Conservation (phyloP, 768 basidiomycete species). For the Neoboletus magnificus region DNA sequence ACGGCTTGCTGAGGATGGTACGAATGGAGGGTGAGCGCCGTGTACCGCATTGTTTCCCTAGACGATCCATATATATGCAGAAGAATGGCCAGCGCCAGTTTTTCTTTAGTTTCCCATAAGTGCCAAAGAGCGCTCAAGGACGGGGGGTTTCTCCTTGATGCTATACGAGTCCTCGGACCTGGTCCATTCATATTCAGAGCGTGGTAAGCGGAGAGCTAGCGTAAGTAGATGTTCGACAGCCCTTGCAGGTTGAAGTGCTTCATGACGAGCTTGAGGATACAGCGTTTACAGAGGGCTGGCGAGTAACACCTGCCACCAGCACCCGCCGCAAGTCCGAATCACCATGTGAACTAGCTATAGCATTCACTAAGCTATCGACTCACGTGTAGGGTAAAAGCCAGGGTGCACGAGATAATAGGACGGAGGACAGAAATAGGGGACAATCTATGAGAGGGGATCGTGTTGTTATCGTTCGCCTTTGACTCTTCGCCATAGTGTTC, state of each 20-base stretch:
- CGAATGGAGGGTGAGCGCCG: no score
- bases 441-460: no score
- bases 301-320: not conserved
- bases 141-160: not conserved
- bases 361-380: no score
- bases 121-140: not conserved
- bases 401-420: no score
- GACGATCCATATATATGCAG: not conserved
- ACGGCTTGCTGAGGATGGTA: not conserved
- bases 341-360: not conserved
- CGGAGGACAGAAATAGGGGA: no score
- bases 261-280: not conserved
- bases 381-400: no score
- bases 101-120: not conserved
- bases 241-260: not conserved
- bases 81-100: not conserved
- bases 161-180: not conserved
- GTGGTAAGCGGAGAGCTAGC: no score
- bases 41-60: not conserved
- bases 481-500: no score
- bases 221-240: not conserved
- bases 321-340: not conserved
- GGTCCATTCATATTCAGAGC: no score
- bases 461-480: no score
- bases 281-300: not conserved